Evolutionary conservation across 306 rosid genomes (phyloP).

Genomic region (Abrus pulchellus): DNA sequence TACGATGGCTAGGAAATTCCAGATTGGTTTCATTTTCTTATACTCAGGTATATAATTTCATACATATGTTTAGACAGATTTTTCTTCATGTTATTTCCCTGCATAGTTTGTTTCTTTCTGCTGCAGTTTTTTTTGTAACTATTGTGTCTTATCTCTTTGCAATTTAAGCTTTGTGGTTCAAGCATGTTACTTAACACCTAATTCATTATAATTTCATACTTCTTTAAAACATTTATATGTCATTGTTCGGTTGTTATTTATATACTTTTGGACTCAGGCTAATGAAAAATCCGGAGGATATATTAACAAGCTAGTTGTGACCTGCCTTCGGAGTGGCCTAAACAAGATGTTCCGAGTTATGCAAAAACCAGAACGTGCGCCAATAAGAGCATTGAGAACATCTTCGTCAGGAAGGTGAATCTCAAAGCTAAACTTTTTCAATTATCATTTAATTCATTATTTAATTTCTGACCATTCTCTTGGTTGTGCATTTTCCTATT

Average conservation of each 20-base stretch:
- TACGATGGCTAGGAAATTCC: conserved; percentile 99
- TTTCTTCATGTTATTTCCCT: conserved; percentile 8
- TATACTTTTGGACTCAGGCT: conserved; percentile 67
- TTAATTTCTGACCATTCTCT: conserved; percentile 36
- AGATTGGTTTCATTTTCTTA: conserved; percentile 98
- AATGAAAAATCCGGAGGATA: conserved; percentile 95
- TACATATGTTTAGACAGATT: conserved; percentile 40
- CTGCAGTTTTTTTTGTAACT: conserved; percentile 16
- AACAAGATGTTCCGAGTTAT: conserved; percentile 90
- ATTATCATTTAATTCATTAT: conserved; percentile 40
- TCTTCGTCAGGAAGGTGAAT: conserved; percentile 99
- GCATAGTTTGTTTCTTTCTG: conserved; percentile 10
- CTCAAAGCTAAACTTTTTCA: conserved; percentile 39
- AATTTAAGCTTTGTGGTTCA: conserved; percentile 37
- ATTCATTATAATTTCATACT: conserved; percentile 11
- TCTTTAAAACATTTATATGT: conserved; percentile 30
- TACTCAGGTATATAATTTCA: conserved; percentile 70
- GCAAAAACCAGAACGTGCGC: conserved; percentile 99
- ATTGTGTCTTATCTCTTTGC: conserved; percentile 20
- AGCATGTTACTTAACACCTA: conserved; percentile 27
- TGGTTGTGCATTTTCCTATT: conserved; percentile 13
- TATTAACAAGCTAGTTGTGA: conserved; percentile 85
- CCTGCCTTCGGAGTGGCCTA: conserved; percentile 95
- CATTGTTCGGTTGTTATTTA: conserved; percentile 38
- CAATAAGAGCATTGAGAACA: conserved; percentile 93